phyloP scores from a whole-genome alignment of 2,329 filamentous ascomycete genomes.

The Uncinocarpus reesii region DNA sequence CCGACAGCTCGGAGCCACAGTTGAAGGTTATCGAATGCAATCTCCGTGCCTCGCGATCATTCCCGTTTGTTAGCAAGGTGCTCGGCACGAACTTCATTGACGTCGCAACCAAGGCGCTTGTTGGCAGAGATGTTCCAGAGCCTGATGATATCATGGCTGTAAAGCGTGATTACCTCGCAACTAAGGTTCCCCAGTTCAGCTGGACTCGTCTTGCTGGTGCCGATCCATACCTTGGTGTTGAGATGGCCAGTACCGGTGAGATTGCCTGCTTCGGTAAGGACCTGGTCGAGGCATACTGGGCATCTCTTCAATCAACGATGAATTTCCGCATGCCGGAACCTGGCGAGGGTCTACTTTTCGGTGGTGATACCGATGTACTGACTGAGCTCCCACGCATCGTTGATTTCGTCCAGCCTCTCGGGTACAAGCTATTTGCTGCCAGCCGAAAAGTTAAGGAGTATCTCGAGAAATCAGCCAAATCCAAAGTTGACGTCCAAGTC shows the following conservation, averaged over 20 bases:
- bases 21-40: slow-evolving; percentile 99
- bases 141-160: slow-evolving; percentile 78
- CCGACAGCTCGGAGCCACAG: slow-evolving; percentile 61
- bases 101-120: slow-evolving; percentile 81
- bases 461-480: slow-evolving; percentile 62
- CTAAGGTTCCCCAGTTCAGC: slow-evolving; percentile 97
- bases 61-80: slow-evolving; percentile 97
- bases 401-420: slow-evolving; percentile 75
- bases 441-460: slow-evolving; percentile 70
- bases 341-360: slow-evolving; percentile 89
- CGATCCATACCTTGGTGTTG: slow-evolving; percentile 93
- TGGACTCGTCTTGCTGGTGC: slow-evolving; percentile 97
- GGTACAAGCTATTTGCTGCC: slow-evolving; percentile 89
- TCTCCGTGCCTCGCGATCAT: slow-evolving; percentile 89
- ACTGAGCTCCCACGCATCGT: slow-evolving; percentile 67
- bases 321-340: slow-evolving; percentile 96
- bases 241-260: slow-evolving; percentile 95
- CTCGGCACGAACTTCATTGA: slow-evolving; percentile 96
- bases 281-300: slow-evolving; percentile 94
- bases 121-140: slow-evolving; percentile 73
- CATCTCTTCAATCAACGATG: slow-evolving; percentile 92
- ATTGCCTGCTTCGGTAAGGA: slow-evolving; percentile 98
- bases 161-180: slow-evolving; percentile 85
- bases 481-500: slow-evolving; percentile 62
- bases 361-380: slow-evolving; percentile 64